These are phyloP conservation scores for Phytophthora agathidicida DNA, from an alignment of 352 stramenopile genomes.

Conservation along the genomic window DNA sequence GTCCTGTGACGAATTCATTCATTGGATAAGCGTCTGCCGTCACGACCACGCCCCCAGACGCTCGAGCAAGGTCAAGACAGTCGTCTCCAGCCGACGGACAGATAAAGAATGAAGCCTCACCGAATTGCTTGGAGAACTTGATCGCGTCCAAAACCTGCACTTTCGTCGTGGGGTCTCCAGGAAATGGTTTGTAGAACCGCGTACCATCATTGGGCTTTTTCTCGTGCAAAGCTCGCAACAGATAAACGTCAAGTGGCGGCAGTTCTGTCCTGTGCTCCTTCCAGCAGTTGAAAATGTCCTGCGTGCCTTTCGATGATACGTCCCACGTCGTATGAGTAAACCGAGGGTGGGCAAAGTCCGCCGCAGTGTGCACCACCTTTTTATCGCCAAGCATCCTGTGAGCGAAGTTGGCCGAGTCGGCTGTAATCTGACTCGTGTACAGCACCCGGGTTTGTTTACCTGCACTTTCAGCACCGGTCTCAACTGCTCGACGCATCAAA, in stretches of 20 bases:
- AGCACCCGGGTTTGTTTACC: constrained; percentile 38
- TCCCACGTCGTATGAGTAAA: constrained; percentile 61
- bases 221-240: constrained; percentile 24
- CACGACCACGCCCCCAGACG: constrained; percentile 49
- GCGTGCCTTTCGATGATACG: constrained; percentile 43
- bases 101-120: constrained; percentile 53
- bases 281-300: constrained; percentile 57
- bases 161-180: constrained; percentile 25
- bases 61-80: constrained; percentile 67
- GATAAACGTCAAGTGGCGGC: constrained; percentile 42
- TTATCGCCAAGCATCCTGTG: constrained; percentile 7
- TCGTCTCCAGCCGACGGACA: constrained; percentile 65
- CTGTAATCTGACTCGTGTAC: constrained; percentile 53
- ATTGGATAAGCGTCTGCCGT: constrained; percentile 62
- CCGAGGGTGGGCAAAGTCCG: constrained; percentile 39
- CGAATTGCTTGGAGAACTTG: constrained; percentile 50
- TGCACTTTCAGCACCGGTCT: constrained; percentile 1
- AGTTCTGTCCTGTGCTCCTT: constrained; percentile 43
- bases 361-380: constrained; percentile 8
- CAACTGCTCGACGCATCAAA: constrained; percentile 3
- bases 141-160: constrained; percentile 26
- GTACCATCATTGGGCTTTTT: constrained; percentile 22
- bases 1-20: constrained; percentile 53
- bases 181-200: constrained; percentile 26
- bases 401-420: constrained; percentile 32